A percentile compares a stretch with the other conserved stretches of the same genome.
These are phyloP conservation scores for Penicillium sumatraense DNA, from an alignment of 2,329 filamentous ascomycete species.

Conservation along the genomic window DNA sequence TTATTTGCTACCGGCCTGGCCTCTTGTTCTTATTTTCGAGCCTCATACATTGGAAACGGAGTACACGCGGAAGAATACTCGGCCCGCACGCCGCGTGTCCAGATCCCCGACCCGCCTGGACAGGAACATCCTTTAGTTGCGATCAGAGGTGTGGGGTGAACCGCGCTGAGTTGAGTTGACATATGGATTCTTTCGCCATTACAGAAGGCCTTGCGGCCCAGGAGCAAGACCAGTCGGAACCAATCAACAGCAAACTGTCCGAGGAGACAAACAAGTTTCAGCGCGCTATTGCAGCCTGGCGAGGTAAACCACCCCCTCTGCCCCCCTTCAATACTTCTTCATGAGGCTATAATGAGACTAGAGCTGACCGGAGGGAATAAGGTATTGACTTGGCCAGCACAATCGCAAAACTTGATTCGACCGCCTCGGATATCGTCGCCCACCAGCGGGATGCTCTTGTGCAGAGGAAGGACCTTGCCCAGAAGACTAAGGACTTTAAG, in stretches of 20 bases:
- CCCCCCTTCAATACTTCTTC: neutral
- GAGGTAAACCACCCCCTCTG: slow-evolving; percentile 65
- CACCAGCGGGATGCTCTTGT: slow-evolving; percentile 95
- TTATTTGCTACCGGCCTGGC: too few species aligned
- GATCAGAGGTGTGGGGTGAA: slow-evolving; percentile 33
- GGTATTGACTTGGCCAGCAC: slow-evolving; percentile 86
- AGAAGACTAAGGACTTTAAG: slow-evolving; percentile 97
- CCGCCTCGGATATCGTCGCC: slow-evolving; percentile 90
- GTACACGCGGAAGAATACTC: slow-evolving; percentile 39
- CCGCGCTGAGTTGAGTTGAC: slow-evolving; percentile 19
- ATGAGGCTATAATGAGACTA: neutral
- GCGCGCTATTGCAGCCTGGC: slow-evolving; percentile 92
- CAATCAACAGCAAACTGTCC: slow-evolving; percentile 36
- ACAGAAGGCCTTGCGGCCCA: slow-evolving; percentile 45
- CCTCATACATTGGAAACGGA: too few species aligned
- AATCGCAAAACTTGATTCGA: slow-evolving; percentile 83
- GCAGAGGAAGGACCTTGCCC: slow-evolving; percentile 94
- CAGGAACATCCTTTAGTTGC: slow-evolving; percentile 18
- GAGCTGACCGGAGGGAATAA: slow-evolving; percentile 42
- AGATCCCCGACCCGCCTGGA: slow-evolving; percentile 27
- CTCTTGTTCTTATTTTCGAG: neutral
- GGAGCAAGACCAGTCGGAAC: slow-evolving; percentile 31
- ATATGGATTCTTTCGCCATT: slow-evolving; percentile 51
- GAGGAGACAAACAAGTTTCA: slow-evolving; percentile 91
- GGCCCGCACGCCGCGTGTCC: slow-evolving; percentile 37